These are phyloP conservation scores for Cynara cardunculus DNA, from an alignment of 129 eudicot species.

Conservation along the genomic window DNA sequence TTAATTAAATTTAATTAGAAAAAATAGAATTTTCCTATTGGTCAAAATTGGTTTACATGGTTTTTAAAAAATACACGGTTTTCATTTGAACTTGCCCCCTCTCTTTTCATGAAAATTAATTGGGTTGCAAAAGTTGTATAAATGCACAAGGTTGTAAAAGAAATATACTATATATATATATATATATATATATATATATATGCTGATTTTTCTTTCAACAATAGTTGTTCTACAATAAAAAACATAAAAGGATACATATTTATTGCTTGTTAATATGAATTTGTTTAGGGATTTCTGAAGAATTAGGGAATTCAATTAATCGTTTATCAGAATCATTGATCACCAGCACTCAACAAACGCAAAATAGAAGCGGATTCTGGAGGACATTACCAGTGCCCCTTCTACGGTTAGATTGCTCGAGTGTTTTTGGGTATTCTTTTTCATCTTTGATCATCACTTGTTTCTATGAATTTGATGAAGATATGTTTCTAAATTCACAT, in stretches of 20 bases:
- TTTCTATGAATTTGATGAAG: conserved; percentile 4
- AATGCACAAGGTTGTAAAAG: no score
- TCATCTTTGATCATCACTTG: conserved; percentile 13
- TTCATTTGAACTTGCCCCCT: no score
- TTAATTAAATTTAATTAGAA: no score
- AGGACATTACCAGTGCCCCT: conserved; percentile 15
- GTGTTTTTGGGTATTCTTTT: conserved; percentile 19
- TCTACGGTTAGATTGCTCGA: conserved; percentile 21
- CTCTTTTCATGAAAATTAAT: no score
- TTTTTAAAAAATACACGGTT: no score
- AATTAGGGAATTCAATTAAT: background rate
- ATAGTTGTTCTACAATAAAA: conserved; percentile 4
- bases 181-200: no score
- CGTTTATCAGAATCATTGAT: conserved; percentile 15
- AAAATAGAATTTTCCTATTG: no score
- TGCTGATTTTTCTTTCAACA: conserved; percentile 19
- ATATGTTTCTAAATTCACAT: conserved; percentile 7
- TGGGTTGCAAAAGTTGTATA: no score
- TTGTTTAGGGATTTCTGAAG: conserved; percentile 9
- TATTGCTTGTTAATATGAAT: background rate
- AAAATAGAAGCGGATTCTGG: conserved; percentile 6
- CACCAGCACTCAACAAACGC: conserved; percentile 17
- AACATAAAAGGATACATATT: background rate
- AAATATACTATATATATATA: no score
- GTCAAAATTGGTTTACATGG: no score